Evolutionary conservation across 257 asterid species (phyloP), one percentile per base, ranked within the genome.

Genomic region (Salvia splendens): DNA sequence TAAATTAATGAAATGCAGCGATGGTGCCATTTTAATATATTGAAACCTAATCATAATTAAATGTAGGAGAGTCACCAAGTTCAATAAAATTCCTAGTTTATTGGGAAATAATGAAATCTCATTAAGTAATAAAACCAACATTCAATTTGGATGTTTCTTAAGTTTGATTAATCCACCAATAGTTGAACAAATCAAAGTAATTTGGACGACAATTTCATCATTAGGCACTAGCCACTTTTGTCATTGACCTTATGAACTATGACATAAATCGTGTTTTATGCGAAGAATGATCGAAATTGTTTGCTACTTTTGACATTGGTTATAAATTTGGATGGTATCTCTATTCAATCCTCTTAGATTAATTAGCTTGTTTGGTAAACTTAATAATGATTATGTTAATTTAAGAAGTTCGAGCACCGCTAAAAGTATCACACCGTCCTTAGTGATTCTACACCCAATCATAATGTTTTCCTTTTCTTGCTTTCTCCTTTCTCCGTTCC

Each of bases 191-290:
- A 60, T 42, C 4, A 4, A 58, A 49, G 73, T 30, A 10, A 54
- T 41, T 63, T 69, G 72, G 56, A 63, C 54, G 58, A 71, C 41
- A 68, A 24, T n/a, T 69, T 67, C 64, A 73, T 73, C 51, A 68
- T 67, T 56, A 16, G 36, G 47, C n/a, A 58, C 54, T 66, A 24
- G 60, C 77, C 69, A 40, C 53, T 55, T 68, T 72, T 62, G 70
- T 61, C 62, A 38, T 69, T 69, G 76, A 70, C 74, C 65, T 40
- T 67, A 59, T 24, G 28, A 17, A 17, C 20, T 59, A 49, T 11
- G 46, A 38, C 53, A 61, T 58, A 36, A 42, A 45, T 58, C 20
- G 57, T 40, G 49, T 28, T 12, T 47, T 14, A 17, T 12, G 48
- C 8, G 12, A 54, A 8, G 12, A 55, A 9, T 68, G n/a, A 71